These are phyloP conservation scores for Ogataea minuta DNA, from an alignment of 805 yeast genomes.

Conservation along the genomic window DNA sequence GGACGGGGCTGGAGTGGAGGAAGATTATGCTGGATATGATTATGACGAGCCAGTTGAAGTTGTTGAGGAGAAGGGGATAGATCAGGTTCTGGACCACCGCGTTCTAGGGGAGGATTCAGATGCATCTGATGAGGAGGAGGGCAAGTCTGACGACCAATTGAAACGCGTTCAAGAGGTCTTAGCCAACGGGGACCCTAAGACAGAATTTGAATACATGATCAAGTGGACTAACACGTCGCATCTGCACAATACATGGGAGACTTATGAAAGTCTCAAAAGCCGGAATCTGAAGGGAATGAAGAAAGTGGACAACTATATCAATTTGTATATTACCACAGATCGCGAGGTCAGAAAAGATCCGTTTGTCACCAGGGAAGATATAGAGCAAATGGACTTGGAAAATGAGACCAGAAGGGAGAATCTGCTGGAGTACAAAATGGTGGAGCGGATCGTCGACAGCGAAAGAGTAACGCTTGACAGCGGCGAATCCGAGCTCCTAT, in stretches of 20 bases:
- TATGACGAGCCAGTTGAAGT: conserved; percentile 24
- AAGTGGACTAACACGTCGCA: conserved; percentile 91
- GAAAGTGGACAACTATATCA: conserved; percentile 86
- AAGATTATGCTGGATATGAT: conserved; percentile 29
- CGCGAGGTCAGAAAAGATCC: conserved; percentile 78
- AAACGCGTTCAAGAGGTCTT: conserved; percentile 22
- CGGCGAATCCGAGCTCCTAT: conserved; percentile 68
- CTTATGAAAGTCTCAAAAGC: conserved; percentile 49
- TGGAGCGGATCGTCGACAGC: conserved; percentile 86
- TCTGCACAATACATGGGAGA: conserved; percentile 93
- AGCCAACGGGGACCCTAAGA: conserved; percentile 46
- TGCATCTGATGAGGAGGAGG: conserved; percentile 37
- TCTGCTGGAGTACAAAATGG: conserved; percentile 75
- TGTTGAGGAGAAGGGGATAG: conserved; percentile 28
- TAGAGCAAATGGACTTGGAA: conserved; percentile 91
- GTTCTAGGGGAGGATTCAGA: conserved; percentile 35
- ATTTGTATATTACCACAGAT: conserved; percentile 70
- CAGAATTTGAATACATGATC: conserved; percentile 57
- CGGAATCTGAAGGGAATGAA: conserved; percentile 66
- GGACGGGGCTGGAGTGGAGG: conserved; percentile 26
- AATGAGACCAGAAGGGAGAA: conserved; percentile 82
- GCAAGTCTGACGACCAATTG: conserved; percentile 23
- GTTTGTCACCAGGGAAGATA: conserved; percentile 80
- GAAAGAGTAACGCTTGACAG: conserved; percentile 64
- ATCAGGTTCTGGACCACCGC: conserved; percentile 54